phyloP scores from a whole-genome alignment of 2,329 filamentous ascomycete genomes.

The Ophiostoma quercus region DNA sequence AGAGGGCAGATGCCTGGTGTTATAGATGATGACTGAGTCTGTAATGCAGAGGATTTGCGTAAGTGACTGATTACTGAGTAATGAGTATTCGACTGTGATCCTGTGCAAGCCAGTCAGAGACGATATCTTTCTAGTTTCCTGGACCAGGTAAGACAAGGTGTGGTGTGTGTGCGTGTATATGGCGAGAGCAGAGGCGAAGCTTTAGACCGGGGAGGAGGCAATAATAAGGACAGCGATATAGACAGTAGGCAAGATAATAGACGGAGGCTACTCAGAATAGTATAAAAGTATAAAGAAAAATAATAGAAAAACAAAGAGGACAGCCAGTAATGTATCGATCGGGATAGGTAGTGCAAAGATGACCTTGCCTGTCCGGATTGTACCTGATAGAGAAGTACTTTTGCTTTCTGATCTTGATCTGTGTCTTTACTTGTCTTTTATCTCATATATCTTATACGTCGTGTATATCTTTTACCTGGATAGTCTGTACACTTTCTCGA shows the following conservation, averaged over 20 bases:
- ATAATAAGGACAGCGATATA: not conserved
- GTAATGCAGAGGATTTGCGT: not conserved
- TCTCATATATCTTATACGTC: not conserved
- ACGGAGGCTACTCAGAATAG: not conserved
- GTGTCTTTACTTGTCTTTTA: not conserved
- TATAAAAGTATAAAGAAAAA: conserved; percentile 8
- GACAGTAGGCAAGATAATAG: not conserved
- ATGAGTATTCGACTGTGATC: not conserved
- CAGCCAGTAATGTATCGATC: not conserved
- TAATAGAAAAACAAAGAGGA: not conserved
- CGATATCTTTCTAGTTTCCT: not conserved
- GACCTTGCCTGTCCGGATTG: not conserved
- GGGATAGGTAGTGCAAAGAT: not conserved
- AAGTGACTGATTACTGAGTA: too few relatives aligned
- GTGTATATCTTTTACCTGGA: not conserved
- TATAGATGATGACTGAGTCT: not conserved
- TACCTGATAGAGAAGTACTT: conserved; percentile 5
- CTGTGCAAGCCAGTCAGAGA: conserved; percentile 1
- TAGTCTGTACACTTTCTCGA: not conserved
- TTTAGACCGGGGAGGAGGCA: not conserved
- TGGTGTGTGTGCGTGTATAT: not conserved
- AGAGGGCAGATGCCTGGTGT: not conserved
- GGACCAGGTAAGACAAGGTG: not conserved
- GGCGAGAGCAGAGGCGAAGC: not conserved
- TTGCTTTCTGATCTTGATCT: not conserved